Base-by-base conservation (phyloP, 805 yeast species). In the Saturnispora sekii region DNA sequence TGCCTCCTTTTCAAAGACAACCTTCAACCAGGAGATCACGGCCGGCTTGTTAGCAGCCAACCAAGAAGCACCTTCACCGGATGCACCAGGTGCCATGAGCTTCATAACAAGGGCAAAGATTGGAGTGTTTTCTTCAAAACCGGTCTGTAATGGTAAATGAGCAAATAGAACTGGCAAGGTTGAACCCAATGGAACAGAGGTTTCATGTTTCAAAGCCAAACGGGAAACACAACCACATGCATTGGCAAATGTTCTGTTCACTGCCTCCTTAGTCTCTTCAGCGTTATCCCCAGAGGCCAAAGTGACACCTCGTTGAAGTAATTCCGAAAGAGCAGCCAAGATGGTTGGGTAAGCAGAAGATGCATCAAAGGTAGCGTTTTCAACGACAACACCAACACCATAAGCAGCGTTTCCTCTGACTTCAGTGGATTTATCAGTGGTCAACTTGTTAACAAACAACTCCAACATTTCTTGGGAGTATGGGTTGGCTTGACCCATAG, bases 201-300 rank as follows among this genome's bases (percentile, higher is more conserved):
- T 67, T 56, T 77, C 79, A 62, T 84, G 75, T 60, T 82, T 81
- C 62, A 85, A 68, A 11, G 84, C 76, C 84, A 93, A 73, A 66
- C 98, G 79, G 14, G 96, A 89, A 47, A 89, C 95, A 74, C 97
- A 93, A 37, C 98, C 98, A 64, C 93, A 83, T 4, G 96, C 96
- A 64, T 93, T 93, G 48, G 97, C 96, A 54, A 77, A 78, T 5
- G 94, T 79, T 68, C 95, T 76, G 66, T 81, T 81, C 55, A 85
- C 76, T 48, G 78, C 82, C 52, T 87, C 95, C 57, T 74, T 75
- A 31, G 85, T 72, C 62, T 84, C 90, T 53, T 82, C 94, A 56
- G 80, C 87, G 50, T 77, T 84, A 46, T 69, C 77, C 46, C 77
- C 81, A 55, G 72, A 71, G 59, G 68, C 72, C 63, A 76, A 79